Evolutionary conservation across 2,329 filamentous ascomycete genomes (phyloP).

Genomic region (Atkinsonella texensis): DNA sequence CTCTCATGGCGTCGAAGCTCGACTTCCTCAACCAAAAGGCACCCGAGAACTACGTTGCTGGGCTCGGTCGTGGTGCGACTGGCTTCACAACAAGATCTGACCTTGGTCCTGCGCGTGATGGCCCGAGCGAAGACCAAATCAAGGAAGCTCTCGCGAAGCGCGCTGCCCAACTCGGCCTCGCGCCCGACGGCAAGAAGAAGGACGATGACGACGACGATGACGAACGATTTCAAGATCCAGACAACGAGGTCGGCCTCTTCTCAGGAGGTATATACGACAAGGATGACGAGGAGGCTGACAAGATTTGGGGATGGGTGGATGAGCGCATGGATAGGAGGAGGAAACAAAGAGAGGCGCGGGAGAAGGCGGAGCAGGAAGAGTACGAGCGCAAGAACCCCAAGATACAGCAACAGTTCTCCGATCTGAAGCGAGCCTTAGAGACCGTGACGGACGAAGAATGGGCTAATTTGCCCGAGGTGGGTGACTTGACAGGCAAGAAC

Average conservation of each 20-base stretch:
- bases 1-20: constrained; percentile 39
- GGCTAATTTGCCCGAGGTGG: constrained; percentile 90
- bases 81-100: constrained; percentile 97
- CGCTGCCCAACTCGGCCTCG: constrained; percentile 68
- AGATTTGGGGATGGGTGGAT: constrained; percentile 90
- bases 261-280: constrained; percentile 93
- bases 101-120: constrained; percentile 86
- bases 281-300: constrained; percentile 94
- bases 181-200: constrained; percentile 57
- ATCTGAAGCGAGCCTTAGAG: constrained; percentile 80
- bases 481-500: constrained; percentile 92
- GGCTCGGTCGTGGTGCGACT: constrained; percentile 92
- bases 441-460: constrained; percentile 91
- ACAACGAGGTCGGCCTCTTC: constrained; percentile 93
- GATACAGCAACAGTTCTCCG: constrained; percentile 94
- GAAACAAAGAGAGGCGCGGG: constrained; percentile 86
- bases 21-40: constrained; percentile 84
- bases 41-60: constrained; percentile 83
- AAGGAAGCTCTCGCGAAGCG: constrained; percentile 94
- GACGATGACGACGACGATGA: constrained; percentile 67
- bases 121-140: constrained; percentile 94
- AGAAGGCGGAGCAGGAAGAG: constrained; percentile 81
- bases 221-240: constrained; percentile 84
- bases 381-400: constrained; percentile 97
- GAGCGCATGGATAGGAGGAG: constrained; percentile 93